Conservation (phyloP, 2,329 filamentous ascomycete genomes). For the Fusarium anthophilum region DNA sequence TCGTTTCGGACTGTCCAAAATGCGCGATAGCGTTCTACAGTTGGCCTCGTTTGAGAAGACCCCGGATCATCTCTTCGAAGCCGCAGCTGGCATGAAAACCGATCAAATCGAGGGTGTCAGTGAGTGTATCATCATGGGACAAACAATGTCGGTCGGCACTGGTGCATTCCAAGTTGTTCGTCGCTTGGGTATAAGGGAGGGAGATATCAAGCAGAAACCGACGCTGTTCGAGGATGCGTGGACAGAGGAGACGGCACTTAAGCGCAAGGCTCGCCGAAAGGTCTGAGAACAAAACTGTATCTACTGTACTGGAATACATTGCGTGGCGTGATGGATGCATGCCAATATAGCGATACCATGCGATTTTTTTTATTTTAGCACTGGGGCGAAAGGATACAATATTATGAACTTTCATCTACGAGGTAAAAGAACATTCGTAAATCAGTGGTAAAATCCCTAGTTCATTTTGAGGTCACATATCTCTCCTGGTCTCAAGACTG, state of each 20-base stretch:
- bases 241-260: constrained; percentile 45
- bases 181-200: constrained; percentile 72
- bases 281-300: background rate
- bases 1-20: constrained; percentile 94
- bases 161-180: constrained; percentile 91
- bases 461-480: background rate
- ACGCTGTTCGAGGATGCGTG: constrained; percentile 79
- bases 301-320: background rate
- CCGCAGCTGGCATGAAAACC: constrained; percentile 89
- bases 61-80: constrained; percentile 95
- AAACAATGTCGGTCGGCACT: constrained; percentile 90
- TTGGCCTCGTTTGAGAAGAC: constrained; percentile 98
- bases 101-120: constrained; percentile 93
- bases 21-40: constrained; percentile 93
- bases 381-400: background rate
- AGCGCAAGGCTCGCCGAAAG: constrained; percentile 33
- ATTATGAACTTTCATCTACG: background rate
- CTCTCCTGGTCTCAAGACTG: background rate
- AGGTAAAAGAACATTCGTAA: background rate
- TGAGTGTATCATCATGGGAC: constrained; percentile 98
- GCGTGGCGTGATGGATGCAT: constrained; percentile 1
- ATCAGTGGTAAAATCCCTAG: background rate
- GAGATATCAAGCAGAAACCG: constrained; percentile 65
- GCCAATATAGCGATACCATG: constrained; percentile 21
- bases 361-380: background rate